A percentile compares a stretch with the other conserved stretches of the same genome.
These are phyloP conservation scores for Pleurotus tuoliensis DNA, from an alignment of 768 basidiomycete genomes.

Conservation along the genomic window DNA sequence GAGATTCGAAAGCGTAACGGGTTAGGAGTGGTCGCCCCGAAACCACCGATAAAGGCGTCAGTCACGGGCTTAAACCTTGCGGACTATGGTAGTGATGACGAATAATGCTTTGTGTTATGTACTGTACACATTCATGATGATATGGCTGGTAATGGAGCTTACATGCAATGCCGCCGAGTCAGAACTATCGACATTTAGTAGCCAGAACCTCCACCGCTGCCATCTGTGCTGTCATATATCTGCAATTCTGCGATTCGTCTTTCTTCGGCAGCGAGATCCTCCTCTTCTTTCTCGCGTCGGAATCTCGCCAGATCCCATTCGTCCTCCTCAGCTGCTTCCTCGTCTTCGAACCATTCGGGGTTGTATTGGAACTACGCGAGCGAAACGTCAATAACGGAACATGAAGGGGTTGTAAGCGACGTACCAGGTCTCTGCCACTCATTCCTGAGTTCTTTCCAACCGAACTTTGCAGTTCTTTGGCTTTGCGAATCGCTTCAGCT, in stretches of 20 bases:
- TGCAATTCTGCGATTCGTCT: constrained; percentile 42
- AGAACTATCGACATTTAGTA: background rate
- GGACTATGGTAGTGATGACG: constrained; percentile 77
- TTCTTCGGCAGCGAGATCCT: constrained; percentile 52
- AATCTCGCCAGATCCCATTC: constrained; percentile 62
- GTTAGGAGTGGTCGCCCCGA: constrained; percentile 24
- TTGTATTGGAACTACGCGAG: constrained; percentile 84
- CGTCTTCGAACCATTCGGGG: constrained; percentile 89
- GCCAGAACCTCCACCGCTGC: constrained; percentile 23
- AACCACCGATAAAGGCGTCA: constrained; percentile 18
- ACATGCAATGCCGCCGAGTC: background rate
- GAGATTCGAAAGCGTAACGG: constrained; percentile 76
- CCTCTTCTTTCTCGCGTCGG: constrained; percentile 54
- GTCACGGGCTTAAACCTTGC: constrained; percentile 56
- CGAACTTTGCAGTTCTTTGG: constrained; percentile 75
- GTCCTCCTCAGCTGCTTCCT: constrained; percentile 50
- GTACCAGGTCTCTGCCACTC: constrained; percentile 91
- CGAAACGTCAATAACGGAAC: constrained; percentile 3
- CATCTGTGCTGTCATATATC: constrained; percentile 27
- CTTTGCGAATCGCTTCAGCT: constrained; percentile 70
- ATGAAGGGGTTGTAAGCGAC: constrained; percentile 20
- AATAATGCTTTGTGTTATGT: constrained; percentile 23
- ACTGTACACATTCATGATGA: constrained; percentile 7
- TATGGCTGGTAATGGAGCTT: background rate
- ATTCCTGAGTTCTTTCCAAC: constrained; percentile 92